These are phyloP conservation scores for Leccinum subrobustum DNA, from an alignment of 1,284 basidiomycete genomes.

Conservation along the genomic window DNA sequence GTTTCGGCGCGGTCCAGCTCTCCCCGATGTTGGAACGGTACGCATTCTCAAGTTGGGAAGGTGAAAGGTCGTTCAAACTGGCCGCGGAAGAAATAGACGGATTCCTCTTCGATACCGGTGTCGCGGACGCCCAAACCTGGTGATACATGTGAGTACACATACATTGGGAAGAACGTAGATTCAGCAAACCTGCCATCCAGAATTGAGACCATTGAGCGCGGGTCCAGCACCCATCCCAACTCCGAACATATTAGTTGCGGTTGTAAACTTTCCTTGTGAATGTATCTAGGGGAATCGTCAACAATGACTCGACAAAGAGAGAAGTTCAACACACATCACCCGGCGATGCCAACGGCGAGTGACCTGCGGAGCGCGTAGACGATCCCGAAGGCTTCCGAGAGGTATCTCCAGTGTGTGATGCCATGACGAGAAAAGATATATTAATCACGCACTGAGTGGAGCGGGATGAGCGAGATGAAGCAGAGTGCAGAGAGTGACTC, in stretches of 20 bases:
- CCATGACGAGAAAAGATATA: conserved; percentile 43
- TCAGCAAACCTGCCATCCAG: conserved; percentile 67
- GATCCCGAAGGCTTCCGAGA: conserved; percentile 68
- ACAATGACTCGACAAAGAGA: conserved; percentile 6
- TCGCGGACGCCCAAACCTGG: conserved; percentile 60
- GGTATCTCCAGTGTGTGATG: conserved; percentile 45
- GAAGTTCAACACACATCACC: conserved; percentile 42
- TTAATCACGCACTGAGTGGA: conserved; percentile 32
- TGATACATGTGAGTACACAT: conserved; percentile 9
- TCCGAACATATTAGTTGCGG: conserved; percentile 50
- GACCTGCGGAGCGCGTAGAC: conserved; percentile 58
- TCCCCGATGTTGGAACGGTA: conserved; percentile 51
- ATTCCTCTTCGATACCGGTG: conserved; percentile 54
- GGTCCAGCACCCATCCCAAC: conserved; percentile 49
- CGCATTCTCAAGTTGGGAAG: conserved; percentile 45
- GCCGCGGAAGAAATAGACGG: conserved; percentile 60
- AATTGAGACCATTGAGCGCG: conserved; percentile 52
- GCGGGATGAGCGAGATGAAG: conserved; percentile 18
- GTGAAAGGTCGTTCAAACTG: conserved; percentile 49
- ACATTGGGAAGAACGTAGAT: conserved; percentile 5
- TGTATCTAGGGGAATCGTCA: conserved; percentile 31
- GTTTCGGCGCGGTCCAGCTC: conserved; percentile 51
- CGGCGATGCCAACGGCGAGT: conserved; percentile 59
- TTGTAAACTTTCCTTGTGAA: conserved; percentile 45
- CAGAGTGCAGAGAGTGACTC: conserved; percentile 18